Evolutionary conservation across 192 early-diverging fungal species (phyloP), one percentile per base, ranked within the genome.

Genomic region (Podochytrium sp.): DNA sequence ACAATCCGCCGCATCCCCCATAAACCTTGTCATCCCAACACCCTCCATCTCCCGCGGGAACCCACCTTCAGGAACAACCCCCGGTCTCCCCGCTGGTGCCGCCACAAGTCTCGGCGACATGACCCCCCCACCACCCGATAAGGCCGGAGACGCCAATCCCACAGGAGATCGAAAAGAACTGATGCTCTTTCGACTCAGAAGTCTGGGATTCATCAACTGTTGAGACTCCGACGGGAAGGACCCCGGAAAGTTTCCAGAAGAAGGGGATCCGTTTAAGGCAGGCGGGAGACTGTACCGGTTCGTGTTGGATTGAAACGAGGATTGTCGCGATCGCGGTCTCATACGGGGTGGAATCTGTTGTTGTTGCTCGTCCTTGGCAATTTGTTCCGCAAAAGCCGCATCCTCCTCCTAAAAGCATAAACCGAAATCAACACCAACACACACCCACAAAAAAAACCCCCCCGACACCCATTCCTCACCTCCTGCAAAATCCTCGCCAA

Each of bases 401-500:
- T 55, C 52, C 30, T 55, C 52, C 23, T 55, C 52, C 52, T 55
- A 25, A 55, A 55, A 55, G 7, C 25, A 23, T 23, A 20, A 20
- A 29, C 52, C 52, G 5, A 7, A 55, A 47, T 47, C 10, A 47
- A 47, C n/a, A 20, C n/a, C n/a, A 47, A 47, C 10, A 20, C 43
- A 47, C 43, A 16, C n/a, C n/a, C n/a, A 16, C 43, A 47, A 47
- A 47, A 55, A 6, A 55, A 55, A 55, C 25, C 0, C 1, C 25
- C 25, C 7, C n/a, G n/a, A n/a, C n/a, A n/a, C n/a, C n/a, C 16
- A 27, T 10, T 10, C 0, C 7, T 55, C 30, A 55, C 59, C 59
- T 61, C 59, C 32, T 61, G 59, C 59, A 61, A 35, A 61, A 61
- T 40, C 34, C 59, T 5, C 1, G 59, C 59, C 33, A 61, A 23